These are phyloP conservation scores for Mortierella sp. DNA, from an alignment of 371 early-diverging fungal genomes.

Conservation along the genomic window DNA sequence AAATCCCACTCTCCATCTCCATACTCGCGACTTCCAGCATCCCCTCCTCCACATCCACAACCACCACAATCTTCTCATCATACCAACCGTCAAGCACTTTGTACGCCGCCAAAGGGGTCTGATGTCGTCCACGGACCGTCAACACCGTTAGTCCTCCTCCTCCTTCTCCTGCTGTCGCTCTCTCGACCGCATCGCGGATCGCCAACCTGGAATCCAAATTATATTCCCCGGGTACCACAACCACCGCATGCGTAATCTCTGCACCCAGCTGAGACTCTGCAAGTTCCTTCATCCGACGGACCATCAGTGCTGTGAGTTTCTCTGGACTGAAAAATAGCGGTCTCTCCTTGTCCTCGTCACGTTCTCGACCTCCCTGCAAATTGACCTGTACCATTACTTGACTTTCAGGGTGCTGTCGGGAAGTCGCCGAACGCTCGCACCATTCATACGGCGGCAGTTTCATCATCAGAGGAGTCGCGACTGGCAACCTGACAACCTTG, in stretches of 20 bases:
- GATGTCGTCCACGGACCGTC: background rate
- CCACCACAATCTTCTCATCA: background rate
- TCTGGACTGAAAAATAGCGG: background rate
- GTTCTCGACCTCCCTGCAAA: background rate
- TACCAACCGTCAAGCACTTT: background rate
- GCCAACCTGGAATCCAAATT: background rate
- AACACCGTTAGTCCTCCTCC: background rate
- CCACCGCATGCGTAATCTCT: background rate
- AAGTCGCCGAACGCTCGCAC: background rate
- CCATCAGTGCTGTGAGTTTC: background rate
- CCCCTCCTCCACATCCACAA: background rate
- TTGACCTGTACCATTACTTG: background rate
- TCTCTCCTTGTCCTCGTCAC: background rate
- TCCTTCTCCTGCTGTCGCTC: background rate
- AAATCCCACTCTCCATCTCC: background rate
- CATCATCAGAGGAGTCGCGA: background rate
- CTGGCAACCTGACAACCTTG: background rate
- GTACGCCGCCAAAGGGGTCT: too few species aligned
- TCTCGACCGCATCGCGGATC: background rate
- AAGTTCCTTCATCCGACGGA: background rate
- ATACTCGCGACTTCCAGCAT: background rate
- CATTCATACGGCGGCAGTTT: background rate
- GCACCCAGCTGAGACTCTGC: background rate
- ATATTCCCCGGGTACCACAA: background rate
- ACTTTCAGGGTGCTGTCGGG: background rate